Base-by-base conservation (phyloP, 495 filamentous ascomycete species). In the Hyphodiscus hymeniophilus region DNA sequence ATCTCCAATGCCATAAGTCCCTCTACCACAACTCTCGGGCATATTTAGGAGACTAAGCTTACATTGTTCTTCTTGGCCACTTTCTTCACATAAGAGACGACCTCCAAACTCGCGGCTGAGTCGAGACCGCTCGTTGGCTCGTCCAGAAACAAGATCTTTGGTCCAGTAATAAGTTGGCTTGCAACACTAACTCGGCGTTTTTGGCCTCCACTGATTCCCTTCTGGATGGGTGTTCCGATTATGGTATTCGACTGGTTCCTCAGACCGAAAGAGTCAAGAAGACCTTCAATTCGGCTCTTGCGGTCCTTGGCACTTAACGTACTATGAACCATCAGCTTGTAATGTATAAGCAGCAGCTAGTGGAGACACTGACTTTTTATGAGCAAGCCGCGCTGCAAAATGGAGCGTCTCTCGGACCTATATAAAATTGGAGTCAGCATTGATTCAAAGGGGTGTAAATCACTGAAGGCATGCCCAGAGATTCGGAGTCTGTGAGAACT, bases 111-210 rank as follows among this genome's bases (percentile, higher is more conserved):
- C 0, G 81, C 79, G 2, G 75, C 72, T 4, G 82, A 85, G 60
- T 92, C 87, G 26, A 92, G 62, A 12, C 87, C 87, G 45, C 79
- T 84, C 0, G 86, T 92, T 7, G 86, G 87, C 59, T 90, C 87
- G 60, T 92, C 87, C 41, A 92, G 55, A 53, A 92, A 89, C 48
- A 92, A 51, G 12, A 94, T 81, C 63, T 81, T 82, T 0, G 87
- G 87, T 43, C 69, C 74, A 8, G 86, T 89, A 55, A 94, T 84
- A 31, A 94, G 66, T 62, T 87, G 85, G 48, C 80, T 80, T 1
- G 85, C 85, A 7, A 90, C 80, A 49, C 83, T 82, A n/a, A 87
- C 65, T 10, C 87, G 70, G 6, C 84, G 68, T 65, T 89, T 90
- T 64, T 94, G 85, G 3, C 87, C 87, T 35, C 87, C 85, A 57